A percentile compares a stretch with the other conserved stretches of the same genome.
These are phyloP conservation scores for Hypomyces rosellus DNA, from an alignment of 2,329 filamentous ascomycete genomes.

Conservation along the genomic window DNA sequence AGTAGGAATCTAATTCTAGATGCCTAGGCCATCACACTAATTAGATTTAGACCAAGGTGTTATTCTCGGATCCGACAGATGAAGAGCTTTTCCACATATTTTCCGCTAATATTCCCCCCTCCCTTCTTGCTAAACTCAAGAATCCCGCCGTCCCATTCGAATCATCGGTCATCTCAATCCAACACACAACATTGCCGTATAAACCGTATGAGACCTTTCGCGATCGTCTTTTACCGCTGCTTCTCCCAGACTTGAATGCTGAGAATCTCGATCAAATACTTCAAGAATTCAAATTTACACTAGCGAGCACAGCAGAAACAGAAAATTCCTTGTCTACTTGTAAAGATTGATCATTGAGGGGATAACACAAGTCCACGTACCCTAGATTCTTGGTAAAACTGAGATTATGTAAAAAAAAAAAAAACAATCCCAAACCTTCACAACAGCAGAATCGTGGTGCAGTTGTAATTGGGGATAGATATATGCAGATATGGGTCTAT, in stretches of 20 bases:
- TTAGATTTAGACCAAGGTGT: neutral
- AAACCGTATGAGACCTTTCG: neutral
- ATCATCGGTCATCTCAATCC: neutral
- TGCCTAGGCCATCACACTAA: neutral
- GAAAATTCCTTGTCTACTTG: no score
- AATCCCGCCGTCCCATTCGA: neutral
- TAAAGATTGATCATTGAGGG: no score
- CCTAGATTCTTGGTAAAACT: no score
- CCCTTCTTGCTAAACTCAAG: neutral
- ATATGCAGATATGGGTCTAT: no score
- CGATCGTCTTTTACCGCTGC: neutral
- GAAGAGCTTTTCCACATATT: neutral
- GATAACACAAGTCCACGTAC: no score
- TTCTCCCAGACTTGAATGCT: neutral
- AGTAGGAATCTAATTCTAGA: neutral
- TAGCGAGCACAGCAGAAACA: no score
- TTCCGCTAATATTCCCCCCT: neutral
- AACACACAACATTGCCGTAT: neutral
- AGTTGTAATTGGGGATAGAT: no score
- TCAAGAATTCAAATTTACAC: no score
- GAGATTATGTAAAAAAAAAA: no score
- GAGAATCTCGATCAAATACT: neutral
- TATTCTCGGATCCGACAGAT: neutral
- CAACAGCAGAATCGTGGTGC: no score
- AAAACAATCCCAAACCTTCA: no score